Evolutionary conservation across 2,329 filamentous ascomycete species (phyloP).

Genomic region (Malbranchea cinnamomea): DNA sequence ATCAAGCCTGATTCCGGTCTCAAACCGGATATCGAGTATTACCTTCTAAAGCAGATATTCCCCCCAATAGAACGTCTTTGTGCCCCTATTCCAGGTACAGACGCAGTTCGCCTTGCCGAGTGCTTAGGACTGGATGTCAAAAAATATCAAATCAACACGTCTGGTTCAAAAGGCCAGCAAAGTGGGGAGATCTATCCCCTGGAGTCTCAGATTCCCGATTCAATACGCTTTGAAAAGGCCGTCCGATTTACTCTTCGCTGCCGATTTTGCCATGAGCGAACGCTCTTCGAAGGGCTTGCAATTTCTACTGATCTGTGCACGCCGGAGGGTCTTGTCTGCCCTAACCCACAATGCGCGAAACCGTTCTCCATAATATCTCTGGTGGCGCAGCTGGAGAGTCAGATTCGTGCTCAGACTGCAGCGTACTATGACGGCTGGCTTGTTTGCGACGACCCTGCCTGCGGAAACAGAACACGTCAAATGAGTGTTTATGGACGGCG

Average conservation of each 20-base stretch:
- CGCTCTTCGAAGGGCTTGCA: constrained; percentile 62
- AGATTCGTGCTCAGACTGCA: constrained; percentile 62
- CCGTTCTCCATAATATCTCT: constrained; percentile 56
- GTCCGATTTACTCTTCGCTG: constrained; percentile 64
- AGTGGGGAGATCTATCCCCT: constrained; percentile 70
- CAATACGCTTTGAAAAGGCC: constrained; percentile 74
- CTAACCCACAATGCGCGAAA: constrained; percentile 45
- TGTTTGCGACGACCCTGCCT: constrained; percentile 76
- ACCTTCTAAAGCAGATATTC: constrained; percentile 95
- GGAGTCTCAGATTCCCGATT: constrained; percentile 86
- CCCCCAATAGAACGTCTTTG: constrained; percentile 95
- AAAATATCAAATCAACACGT: constrained; percentile 63
- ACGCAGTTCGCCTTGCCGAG: constrained; percentile 76
- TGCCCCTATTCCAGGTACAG: constrained; percentile 86
- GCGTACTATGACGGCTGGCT: constrained; percentile 90
- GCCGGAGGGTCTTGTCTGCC: constrained; percentile 61
- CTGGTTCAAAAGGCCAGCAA: constrained; percentile 35
- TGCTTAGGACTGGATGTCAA: constrained; percentile 82
- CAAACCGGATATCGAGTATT: constrained; percentile 89
- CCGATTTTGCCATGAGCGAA: constrained; percentile 58
- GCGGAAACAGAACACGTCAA: constrained; percentile 73
- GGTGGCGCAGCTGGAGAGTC: constrained; percentile 72
- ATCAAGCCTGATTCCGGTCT: constrained; percentile 61
- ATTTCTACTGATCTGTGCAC: constrained; percentile 46
- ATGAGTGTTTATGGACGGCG: constrained; percentile 85